Percentiles rank a stretch among this genome's conserved stretches.
These are phyloP conservation scores for Mesotaenium endlicherianum DNA, from an alignment of 139 green algal genomes.

Conservation along the genomic window DNA sequence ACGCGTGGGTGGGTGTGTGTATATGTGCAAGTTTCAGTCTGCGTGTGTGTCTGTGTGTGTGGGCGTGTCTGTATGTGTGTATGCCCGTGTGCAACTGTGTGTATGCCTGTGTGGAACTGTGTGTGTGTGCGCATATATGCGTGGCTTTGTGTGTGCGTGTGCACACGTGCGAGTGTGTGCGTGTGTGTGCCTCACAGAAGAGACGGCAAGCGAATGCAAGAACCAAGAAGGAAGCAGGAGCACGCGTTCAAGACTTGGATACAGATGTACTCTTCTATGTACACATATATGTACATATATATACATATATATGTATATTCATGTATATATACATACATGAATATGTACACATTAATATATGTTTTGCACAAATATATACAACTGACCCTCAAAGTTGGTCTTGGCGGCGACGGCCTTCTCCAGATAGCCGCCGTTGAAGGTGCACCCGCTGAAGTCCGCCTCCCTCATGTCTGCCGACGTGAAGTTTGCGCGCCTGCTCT, in stretches of 20 bases:
- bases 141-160: no score
- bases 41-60: no score
- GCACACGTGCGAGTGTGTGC: no score
- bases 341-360: neutral
- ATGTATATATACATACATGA: neutral
- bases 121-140: no score
- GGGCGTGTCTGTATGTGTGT: no score
- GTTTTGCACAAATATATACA: neutral
- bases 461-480: conserved; percentile 54
- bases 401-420: conserved; percentile 54
- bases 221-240: neutral
- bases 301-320: neutral
- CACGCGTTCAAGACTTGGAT: neutral
- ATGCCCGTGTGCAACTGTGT: no score
- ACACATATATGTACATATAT: neutral
- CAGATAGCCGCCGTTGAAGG: conserved; percentile 46
- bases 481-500: conserved; percentile 50
- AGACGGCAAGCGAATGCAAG: neutral
- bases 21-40: no score
- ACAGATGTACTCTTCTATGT: neutral
- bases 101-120: no score
- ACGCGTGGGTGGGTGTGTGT: no score
- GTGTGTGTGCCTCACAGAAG: no score
- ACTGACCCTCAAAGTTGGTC: conserved; percentile 56
- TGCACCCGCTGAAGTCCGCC: conserved; percentile 51